Base-by-base conservation (phyloP, 2,329 filamentous ascomycete species). In the Dothistroma septosporum region DNA sequence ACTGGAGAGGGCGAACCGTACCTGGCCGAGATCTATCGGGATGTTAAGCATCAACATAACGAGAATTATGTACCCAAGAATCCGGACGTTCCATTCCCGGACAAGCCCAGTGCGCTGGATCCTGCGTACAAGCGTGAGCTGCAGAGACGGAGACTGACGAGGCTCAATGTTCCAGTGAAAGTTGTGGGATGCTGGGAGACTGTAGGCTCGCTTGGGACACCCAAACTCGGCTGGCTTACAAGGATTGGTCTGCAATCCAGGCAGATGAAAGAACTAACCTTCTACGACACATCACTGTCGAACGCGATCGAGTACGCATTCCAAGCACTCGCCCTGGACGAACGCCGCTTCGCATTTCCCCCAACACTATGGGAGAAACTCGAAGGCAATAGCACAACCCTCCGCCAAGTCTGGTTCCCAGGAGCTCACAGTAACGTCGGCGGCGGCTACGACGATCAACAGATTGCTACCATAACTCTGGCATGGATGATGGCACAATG, bases 401-500 rank as follows among this genome's bases (percentile, higher is more conserved):
- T 81, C 8, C 72, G 77, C 7, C 79, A 81, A 66, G 76, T 79
- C 6, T 81, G 79, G 79, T 81, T 80, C 60, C 77, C 78, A 0
- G 79, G 79, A 16, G 76, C 76, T 1, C 79, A 81, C 60, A 68
- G 69, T 24, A 79, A 80, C 59, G 64, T 80, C 11, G 79, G 79
- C 10, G 79, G 79, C n/a, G 78, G 78, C 9, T 75, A 74, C 55
- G 70, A 73, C 28, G 77, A 80, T 58, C 75, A 78, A 62, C 76
- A 82, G 33, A 74, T 81, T 35, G 77, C 79, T 11, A 80, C 83
- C 46, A 82, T 84, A 31, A 77, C 78, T 5, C 70, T 84, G 1
- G 82, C 82, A 4, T 85, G 82, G 82, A 84, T 85, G 82, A 81
- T 84, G 67, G 76, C 77, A 55, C 80, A 83, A 59, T 70, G 83